phyloP scores from a whole-genome alignment of 768 basidiomycete genomes.

The Inosperma sp. region DNA sequence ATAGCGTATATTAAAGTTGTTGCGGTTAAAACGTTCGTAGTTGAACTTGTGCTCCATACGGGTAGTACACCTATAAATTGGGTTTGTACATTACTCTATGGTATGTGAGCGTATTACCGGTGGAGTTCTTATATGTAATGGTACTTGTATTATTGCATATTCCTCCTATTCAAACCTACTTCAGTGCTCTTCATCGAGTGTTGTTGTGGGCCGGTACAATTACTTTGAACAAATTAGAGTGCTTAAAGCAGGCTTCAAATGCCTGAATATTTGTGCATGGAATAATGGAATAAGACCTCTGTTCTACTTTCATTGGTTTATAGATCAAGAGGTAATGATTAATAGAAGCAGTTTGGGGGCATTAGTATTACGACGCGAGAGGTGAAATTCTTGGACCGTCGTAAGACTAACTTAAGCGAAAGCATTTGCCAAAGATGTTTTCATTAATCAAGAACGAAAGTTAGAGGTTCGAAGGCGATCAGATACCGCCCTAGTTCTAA shows the following conservation, averaged over 20 bases:
- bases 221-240: neutral
- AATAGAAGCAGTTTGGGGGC: conserved; percentile 81
- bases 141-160: neutral
- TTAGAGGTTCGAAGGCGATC: conserved; percentile 81
- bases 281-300: no score
- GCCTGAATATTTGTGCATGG: no score
- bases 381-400: conserved; percentile 85
- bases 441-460: conserved; percentile 84
- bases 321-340: no score
- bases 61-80: conserved; percentile 1
- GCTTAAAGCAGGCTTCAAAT: no score
- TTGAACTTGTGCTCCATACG: conserved; percentile 15
- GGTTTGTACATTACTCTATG: neutral
- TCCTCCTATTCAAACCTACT: neutral
- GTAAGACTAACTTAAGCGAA: conserved; percentile 77
- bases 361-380: conserved; percentile 78
- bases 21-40: conserved; percentile 42
- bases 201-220: neutral
- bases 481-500: conserved; percentile 82
- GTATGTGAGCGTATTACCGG: conserved; percentile 4
- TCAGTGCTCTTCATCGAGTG: neutral
- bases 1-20: conserved; percentile 42
- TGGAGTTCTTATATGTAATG: no score
- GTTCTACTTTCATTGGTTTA: no score
- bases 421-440: conserved; percentile 84